phyloP scores from a whole-genome alignment of 2,329 filamentous ascomycete species.

The Coniochaeta pulveracea region DNA sequence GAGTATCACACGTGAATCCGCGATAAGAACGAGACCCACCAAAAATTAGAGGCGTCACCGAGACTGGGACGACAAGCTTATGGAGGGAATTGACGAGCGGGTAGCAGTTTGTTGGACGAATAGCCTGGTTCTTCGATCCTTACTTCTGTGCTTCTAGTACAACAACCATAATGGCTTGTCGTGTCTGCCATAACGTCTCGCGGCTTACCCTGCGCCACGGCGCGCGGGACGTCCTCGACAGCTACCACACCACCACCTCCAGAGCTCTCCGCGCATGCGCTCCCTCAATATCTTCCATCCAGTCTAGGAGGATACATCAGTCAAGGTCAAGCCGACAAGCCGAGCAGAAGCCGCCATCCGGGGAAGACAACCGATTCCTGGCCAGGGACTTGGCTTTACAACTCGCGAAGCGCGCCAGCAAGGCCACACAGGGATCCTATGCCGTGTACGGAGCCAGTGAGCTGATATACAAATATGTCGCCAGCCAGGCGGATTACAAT shows the following conservation, averaged over 20 bases:
- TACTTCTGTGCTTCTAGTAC: not conserved
- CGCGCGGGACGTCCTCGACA: not conserved
- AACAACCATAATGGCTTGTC: conserved; percentile 30
- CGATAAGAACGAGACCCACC: not conserved
- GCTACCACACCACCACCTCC: not conserved
- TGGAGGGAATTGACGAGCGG: too few relatives aligned
- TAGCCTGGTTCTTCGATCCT: not conserved
- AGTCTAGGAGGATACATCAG: not conserved
- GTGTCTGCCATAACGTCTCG: conserved; percentile 31
- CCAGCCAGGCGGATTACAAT: conserved; percentile 61
- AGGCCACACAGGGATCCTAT: conserved; percentile 35
- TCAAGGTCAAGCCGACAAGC: conserved; percentile 3
- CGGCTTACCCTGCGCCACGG: conserved; percentile 10
- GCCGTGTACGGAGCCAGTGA: conserved; percentile 71
- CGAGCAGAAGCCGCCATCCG: conserved; percentile 3
- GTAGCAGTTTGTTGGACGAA: too few relatives aligned
- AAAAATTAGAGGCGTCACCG: not conserved
- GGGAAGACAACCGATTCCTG: not conserved
- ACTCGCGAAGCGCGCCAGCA: not conserved
- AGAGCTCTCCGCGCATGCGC: not conserved
- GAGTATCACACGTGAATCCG: conserved; percentile 2
- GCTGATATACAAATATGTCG: conserved; percentile 65
- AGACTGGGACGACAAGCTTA: not conserved
- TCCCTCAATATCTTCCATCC: not conserved
- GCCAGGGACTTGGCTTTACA: not conserved